These are phyloP conservation scores for Volvariella surrecta DNA, from an alignment of 1,284 basidiomycete species.

Conservation along the genomic window DNA sequence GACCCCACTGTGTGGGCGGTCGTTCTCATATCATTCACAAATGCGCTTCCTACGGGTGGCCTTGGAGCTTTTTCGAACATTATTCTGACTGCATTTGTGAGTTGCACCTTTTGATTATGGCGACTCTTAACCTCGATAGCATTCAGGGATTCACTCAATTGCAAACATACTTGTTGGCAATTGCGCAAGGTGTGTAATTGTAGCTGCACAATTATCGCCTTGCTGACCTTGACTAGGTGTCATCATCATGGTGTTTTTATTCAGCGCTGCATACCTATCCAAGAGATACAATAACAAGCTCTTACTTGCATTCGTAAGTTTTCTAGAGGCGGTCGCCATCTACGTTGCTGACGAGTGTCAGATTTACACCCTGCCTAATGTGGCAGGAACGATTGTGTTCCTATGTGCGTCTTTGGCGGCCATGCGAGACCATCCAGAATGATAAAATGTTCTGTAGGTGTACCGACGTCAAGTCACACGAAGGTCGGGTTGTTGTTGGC, in stretches of 20 bases:
- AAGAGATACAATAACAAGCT: constrained; percentile 35
- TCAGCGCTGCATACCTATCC: constrained; percentile 36
- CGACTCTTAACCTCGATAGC: not conserved
- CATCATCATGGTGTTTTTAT: constrained; percentile 40
- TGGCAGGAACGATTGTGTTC: constrained; percentile 42
- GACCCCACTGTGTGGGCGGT: constrained; percentile 40
- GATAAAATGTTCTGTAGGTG: constrained; percentile 16
- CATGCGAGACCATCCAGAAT: not conserved
- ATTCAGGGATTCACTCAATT: constrained; percentile 34
- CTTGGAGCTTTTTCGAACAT: constrained; percentile 45
- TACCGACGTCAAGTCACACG: constrained; percentile 29
- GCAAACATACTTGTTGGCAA: constrained; percentile 43
- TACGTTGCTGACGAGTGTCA: too few relatives aligned
- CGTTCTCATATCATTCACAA: constrained; percentile 39
- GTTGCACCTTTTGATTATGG: constrained; percentile 6
- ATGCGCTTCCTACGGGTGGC: constrained; percentile 45
- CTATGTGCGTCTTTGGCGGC: constrained; percentile 19
- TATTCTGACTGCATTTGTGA: constrained; percentile 37
- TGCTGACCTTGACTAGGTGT: constrained; percentile 17
- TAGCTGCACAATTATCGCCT: too few relatives aligned
- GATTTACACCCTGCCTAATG: constrained; percentile 38
- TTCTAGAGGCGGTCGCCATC: not conserved
- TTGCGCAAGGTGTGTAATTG: constrained; percentile 32
- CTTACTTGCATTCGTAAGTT: constrained; percentile 32
- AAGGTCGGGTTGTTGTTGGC: constrained; percentile 40